Evolutionary conservation across 2,329 filamentous ascomycete genomes (phyloP), one percentile per base, ranked within the genome.

Genomic region (Endocalyx cinctus): DNA sequence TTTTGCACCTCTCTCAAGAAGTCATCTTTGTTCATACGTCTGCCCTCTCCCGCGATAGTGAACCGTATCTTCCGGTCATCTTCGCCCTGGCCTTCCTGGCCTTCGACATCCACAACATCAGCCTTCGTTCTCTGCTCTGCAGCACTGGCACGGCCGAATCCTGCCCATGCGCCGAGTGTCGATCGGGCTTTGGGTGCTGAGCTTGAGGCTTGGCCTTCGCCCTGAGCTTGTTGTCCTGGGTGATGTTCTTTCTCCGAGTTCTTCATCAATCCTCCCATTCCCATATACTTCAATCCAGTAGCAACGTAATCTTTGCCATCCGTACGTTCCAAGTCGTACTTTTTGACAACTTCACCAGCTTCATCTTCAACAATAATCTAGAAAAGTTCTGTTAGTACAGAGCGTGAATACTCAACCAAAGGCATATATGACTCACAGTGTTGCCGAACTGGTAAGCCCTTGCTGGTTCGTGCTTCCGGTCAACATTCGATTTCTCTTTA

Each of bases 351-450:
- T 55, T 94, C 87, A 27, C 86, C 86, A 47, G 89, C 82, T 57
- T 85, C 83, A 42, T 94, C 85, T 62, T 94, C 86, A 12, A 94
- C 84, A 54, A 94, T 90, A 44, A 94, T 87, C 66, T 86, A 13
- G 25, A 35, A 6, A 14, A 13, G 18, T 8, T 11, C 27, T 10
- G 2, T 17, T 10, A 16, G 10, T 23, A n/a, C 20, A 23, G 8
- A 8, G 20, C 20, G n/a, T 23, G 20, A 8, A n/a, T n/a, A 8
- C 8, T 23, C 20, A 23, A 8, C 8, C 8, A 8, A n/a, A n/a
- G 20, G 8, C n/a, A n/a, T 23, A 8, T 23, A 8, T 23, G 8
- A 23, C 73, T 57, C 67, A 79, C 77, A 27, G 74, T 89, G 54
- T 87, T 89, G 42, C 87, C 87, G 51, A 87, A 90, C 46, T 89